Evolutionary conservation across 352 stramenopile species (phyloP).

Genomic region (Peronospora farinosa): DNA sequence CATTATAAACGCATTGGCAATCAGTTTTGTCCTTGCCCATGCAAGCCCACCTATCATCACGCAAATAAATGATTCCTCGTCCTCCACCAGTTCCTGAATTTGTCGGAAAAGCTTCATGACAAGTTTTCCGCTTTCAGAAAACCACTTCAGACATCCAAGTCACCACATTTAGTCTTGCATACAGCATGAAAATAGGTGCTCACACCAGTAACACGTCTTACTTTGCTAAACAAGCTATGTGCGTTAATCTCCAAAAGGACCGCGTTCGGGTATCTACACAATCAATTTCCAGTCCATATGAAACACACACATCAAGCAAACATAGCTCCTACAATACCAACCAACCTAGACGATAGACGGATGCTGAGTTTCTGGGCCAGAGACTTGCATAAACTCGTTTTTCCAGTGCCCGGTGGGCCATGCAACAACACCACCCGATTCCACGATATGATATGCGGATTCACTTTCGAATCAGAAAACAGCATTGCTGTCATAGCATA

Average conservation of each 20-base stretch:
- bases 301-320: background rate
- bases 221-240: constrained; percentile 89
- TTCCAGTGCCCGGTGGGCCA: constrained; percentile 89
- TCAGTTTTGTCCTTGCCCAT: background rate
- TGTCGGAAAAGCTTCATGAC: constrained; percentile 89
- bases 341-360: constrained; percentile 61
- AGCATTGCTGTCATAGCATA: constrained; percentile 87
- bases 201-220: constrained; percentile 9
- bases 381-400: constrained; percentile 89
- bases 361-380: constrained; percentile 91
- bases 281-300: background rate
- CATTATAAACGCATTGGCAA: background rate
- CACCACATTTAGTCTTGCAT: background rate
- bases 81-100: constrained; percentile 87
- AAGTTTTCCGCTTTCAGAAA: constrained; percentile 91
- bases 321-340: background rate
- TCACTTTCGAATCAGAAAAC: constrained; percentile 84
- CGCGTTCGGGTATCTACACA: constrained; percentile 49
- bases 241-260: constrained; percentile 89
- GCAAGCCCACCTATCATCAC: constrained; percentile 80
- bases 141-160: constrained; percentile 64
- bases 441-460: constrained; percentile 86
- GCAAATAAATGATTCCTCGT: constrained; percentile 83
- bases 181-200: background rate
- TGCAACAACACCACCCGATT: constrained; percentile 90